Percentiles rank a stretch among this genome's conserved stretches.
phyloP scores from a whole-genome alignment of 768 basidiomycete species.

The Dentipellis sp. region DNA sequence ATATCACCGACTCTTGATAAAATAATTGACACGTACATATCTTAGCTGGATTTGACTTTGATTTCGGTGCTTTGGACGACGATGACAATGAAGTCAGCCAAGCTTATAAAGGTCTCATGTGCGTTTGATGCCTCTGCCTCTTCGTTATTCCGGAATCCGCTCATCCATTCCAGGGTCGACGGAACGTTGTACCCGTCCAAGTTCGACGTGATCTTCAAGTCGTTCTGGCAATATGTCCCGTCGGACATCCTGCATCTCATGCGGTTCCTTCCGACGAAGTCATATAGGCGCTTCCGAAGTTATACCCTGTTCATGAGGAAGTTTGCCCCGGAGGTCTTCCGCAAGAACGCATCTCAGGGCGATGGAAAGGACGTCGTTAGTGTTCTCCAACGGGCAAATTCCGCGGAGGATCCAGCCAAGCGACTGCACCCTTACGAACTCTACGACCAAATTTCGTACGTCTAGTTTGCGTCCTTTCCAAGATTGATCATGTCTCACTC shows the following conservation, averaged over 20 bases:
- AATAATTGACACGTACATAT: not conserved
- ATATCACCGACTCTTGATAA: not conserved
- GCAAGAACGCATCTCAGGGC: constrained; percentile 1
- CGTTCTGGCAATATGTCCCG: constrained; percentile 14
- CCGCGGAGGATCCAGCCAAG: constrained; percentile 4
- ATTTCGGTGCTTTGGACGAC: constrained; percentile 18
- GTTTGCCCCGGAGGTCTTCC: constrained; percentile 4
- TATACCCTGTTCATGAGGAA: constrained; percentile 3
- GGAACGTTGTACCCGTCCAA: constrained; percentile 3
- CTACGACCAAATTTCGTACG: constrained; percentile 11
- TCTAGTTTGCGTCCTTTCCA: not conserved
- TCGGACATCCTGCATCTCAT: constrained; percentile 2
- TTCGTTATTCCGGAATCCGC: not conserved
- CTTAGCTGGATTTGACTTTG: constrained; percentile 17
- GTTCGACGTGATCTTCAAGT: constrained; percentile 9
- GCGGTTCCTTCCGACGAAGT: constrained; percentile 7
- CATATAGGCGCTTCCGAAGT: constrained; percentile 1
- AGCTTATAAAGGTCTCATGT: constrained; percentile 19
- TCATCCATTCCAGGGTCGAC: not conserved
- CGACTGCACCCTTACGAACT: constrained; percentile 10
- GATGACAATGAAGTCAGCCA: constrained; percentile 11
- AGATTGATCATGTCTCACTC: not conserved
- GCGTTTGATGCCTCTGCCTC: not conserved
- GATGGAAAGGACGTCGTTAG: constrained; percentile 15
- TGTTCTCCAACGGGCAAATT: constrained; percentile 14